Evolutionary conservation across 495 filamentous ascomycete genomes (phyloP).

Genomic region (Aspergillus sclerotioniger): DNA sequence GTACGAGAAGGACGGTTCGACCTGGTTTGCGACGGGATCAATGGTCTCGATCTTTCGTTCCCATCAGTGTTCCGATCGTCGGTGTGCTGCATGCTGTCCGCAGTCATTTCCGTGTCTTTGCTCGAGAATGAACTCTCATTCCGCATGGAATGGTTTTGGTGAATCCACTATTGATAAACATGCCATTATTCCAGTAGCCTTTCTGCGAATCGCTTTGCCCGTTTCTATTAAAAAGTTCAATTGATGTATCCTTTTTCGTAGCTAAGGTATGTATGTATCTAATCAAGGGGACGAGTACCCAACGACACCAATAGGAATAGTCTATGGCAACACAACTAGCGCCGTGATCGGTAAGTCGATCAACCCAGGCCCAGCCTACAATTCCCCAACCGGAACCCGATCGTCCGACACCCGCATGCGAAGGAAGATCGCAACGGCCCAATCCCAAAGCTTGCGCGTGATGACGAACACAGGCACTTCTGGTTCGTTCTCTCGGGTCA

Average conservation of each 20-base stretch:
- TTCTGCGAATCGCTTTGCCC: not conserved
- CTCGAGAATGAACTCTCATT: not conserved
- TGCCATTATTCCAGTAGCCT: not conserved
- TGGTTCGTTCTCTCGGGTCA: constrained; percentile 61
- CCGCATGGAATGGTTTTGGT: not conserved
- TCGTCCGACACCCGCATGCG: constrained; percentile 42
- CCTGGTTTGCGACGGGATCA: constrained; percentile 12
- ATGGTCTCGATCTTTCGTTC: not conserved
- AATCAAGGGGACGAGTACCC: no score
- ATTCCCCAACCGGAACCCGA: constrained; percentile 20
- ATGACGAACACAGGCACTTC: constrained; percentile 62
- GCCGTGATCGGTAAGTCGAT: not conserved
- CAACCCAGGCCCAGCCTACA: constrained; percentile 12
- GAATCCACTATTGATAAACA: not conserved
- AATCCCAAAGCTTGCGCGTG: constrained; percentile 45
- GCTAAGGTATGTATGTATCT: no score
- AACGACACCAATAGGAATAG: not conserved
- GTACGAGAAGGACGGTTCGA: constrained; percentile 18
- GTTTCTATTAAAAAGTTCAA: no score
- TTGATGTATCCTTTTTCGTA: no score
- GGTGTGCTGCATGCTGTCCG: not conserved
- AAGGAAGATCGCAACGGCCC: constrained; percentile 39
- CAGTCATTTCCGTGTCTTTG: constrained; percentile 3
- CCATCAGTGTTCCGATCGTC: constrained; percentile 1
- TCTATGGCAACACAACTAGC: not conserved